Evolutionary conservation across 768 basidiomycete genomes (phyloP).

Genomic region (Cystofilobasidium bisporidii): DNA sequence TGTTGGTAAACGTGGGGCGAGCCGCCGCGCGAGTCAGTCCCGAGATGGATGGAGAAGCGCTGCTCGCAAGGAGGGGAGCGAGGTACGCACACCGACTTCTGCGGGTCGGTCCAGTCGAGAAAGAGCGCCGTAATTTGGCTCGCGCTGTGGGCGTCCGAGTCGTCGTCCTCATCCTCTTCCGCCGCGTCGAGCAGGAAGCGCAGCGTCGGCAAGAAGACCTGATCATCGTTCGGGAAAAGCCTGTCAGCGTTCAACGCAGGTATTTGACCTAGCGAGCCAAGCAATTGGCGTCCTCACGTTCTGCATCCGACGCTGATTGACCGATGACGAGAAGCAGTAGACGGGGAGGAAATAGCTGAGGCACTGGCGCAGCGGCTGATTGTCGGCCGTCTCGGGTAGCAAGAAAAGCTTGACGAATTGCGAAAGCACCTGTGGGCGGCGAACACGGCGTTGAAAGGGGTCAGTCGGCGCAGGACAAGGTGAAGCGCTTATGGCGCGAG

Average conservation of each 20-base stretch:
- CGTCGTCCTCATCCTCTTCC: conserved; percentile 55
- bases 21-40: too few species aligned
- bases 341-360: conserved; percentile 76
- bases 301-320: conserved; percentile 65
- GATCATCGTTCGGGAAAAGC: too few species aligned
- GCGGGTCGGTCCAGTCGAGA: conserved; percentile 79
- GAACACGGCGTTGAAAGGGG: neutral
- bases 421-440: conserved; percentile 44
- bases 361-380: conserved; percentile 75
- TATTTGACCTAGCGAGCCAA: too few species aligned
- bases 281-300: too few species aligned
- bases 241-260: too few species aligned
- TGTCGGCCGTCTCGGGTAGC: conserved; percentile 67
- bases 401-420: conserved; percentile 56
- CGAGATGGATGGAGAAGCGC: too few species aligned
- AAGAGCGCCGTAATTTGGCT: conserved; percentile 68
- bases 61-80: neutral
- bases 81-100: conserved; percentile 51
- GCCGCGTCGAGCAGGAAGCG: conserved; percentile 52
- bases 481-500: neutral
- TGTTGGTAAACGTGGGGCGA: too few species aligned
- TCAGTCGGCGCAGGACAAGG: neutral
- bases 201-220: conserved; percentile 67
- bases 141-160: conserved; percentile 62
- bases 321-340: conserved; percentile 68